Base-by-base conservation (phyloP, 768 basidiomycete species). In the Rhodotorula paludigena region DNA sequence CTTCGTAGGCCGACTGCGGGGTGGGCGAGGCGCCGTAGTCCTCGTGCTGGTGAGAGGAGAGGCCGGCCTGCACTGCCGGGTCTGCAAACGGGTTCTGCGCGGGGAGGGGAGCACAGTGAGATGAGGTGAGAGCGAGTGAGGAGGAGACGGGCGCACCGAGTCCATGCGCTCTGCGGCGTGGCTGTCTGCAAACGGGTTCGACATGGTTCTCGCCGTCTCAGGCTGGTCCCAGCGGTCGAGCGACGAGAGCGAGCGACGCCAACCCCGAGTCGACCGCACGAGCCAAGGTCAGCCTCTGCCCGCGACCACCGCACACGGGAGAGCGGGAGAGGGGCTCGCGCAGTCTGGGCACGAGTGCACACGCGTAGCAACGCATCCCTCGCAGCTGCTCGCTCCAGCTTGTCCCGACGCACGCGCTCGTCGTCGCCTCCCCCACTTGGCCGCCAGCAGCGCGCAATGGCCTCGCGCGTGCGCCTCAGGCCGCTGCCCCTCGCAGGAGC, bases 51-150 rank as follows among this genome's bases (percentile, higher is more conserved):
- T 23, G 33, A 3, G 60, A 61, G 15, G 39, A 15, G 16, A 64
- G 56, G 2, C 62, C 68, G 2, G 14, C 20, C 28, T 63, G 57
- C 23, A 73, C 47, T 2, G 81, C 75, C 39, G 89, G 89, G 52
- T 70, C 69, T 30, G 60, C 56, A 45, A 70, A 70, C 3, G 69
- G 69, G 48, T 70, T 66, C 36, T 35, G 15, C n/a, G 45, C 8
- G 45, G 6, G 25, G 45, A 25, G 14, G 12, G n/a, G 47, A 23
- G 51, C 20, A 1, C 9, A 23, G 18, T 14, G 51, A 7, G 51
- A 52, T 12, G 51, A 12, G 51, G 21, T 5, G 51, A 33, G 33
- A n/a, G 32, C 32, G 6, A 25, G n/a, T 16, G 38, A 12, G 15
- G 8, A 38, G 23, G 35, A n/a, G 14, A 9, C 23, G 36, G n/a